A percentile compares a stretch with the other conserved stretches of the same genome.
Conservation (phyloP, 495 filamentous ascomycete species). For the Tuber melanosporum region DNA sequence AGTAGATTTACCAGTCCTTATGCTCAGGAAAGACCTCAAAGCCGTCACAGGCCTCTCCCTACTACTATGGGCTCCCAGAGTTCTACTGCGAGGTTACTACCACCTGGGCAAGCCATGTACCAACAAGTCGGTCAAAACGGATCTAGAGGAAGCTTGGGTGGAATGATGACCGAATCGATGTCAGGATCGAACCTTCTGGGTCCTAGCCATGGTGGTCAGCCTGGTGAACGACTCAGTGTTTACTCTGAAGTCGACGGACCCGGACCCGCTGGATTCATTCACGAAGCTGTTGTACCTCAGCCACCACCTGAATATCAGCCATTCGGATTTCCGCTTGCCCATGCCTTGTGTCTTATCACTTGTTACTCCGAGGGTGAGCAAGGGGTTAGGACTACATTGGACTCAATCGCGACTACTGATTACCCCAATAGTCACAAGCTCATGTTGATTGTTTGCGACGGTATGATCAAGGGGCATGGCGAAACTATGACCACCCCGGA, state of each 20-base stretch:
- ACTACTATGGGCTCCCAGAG: constrained; percentile 97
- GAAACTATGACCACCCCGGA: constrained; percentile 85
- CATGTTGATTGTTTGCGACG: constrained; percentile 93
- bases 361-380: constrained; percentile 96
- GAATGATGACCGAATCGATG: constrained; percentile 27
- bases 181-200: constrained; percentile 27
- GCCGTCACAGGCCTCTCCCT: constrained; percentile 53
- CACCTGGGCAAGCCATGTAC: constrained; percentile 61
- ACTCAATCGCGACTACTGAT: constrained; percentile 95
- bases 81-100: constrained; percentile 65
- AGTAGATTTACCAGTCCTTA: constrained; percentile 95
- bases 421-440: constrained; percentile 98
- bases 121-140: constrained; percentile 56
- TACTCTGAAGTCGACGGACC: constrained; percentile 48
- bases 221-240: constrained; percentile 54
- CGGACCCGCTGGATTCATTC: constrained; percentile 89
- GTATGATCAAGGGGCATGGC: constrained; percentile 93
- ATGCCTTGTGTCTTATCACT: constrained; percentile 89
- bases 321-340: constrained; percentile 88
- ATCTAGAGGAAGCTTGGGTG: constrained; percentile 36
- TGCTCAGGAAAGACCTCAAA: constrained; percentile 55
- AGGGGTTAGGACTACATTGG: constrained; percentile 84
- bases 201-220: constrained; percentile 18
- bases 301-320: constrained; percentile 97
- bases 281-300: constrained; percentile 91